Evolutionary conservation across 148 eudicot genomes (phyloP), one percentile per base, ranked within the genome.

Genomic region (Spergularia bocconei): DNA sequence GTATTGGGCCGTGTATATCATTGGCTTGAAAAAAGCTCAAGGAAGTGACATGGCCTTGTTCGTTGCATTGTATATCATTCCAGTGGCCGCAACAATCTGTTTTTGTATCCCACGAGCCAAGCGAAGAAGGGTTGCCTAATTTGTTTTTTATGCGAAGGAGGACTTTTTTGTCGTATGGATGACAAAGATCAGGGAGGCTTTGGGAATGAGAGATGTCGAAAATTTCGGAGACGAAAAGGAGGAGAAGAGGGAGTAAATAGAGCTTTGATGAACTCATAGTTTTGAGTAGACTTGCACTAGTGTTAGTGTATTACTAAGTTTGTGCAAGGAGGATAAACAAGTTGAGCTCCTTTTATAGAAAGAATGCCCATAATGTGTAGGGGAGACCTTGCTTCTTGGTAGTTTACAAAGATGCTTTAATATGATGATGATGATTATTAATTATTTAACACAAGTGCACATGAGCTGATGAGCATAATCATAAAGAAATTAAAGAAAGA

Each of bases 141-240:
- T 62, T 57, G 19, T 29, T 13, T 73, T 87, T 87, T 77, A 87
- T 81, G 52, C 71, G 62, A 4, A 87, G 73, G 44, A 87, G 88
- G 71, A 78, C 82, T 19, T 78, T 65, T 60, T 81, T 81, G 85
- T 87, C 90, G 10, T 79, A 5, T 4, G 84, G 75, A 64, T 83
- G 61, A 82, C 90, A 87, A 16, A 57, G 39, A 9, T 76, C 78
- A 4, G 65, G 70, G 19, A 14, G 17, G 87, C 33, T 29, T 65
- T 47, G 72, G 29, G 78, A 55, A 33, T n/a, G 6, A n/a, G 73
- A 13, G 70, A 67, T 23, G 77, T 48, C 10, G 23, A 63, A 7
- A 33, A 52, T 6, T 19, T 51, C 56, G 47, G 12, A 44, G 38
- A 53, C 17, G 60, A 75, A 39, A 20, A 65, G 23, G 47, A 41